phyloP scores from a whole-genome alignment of 371 early-diverging fungal genomes.

The Lichtheimia hyalospora region DNA sequence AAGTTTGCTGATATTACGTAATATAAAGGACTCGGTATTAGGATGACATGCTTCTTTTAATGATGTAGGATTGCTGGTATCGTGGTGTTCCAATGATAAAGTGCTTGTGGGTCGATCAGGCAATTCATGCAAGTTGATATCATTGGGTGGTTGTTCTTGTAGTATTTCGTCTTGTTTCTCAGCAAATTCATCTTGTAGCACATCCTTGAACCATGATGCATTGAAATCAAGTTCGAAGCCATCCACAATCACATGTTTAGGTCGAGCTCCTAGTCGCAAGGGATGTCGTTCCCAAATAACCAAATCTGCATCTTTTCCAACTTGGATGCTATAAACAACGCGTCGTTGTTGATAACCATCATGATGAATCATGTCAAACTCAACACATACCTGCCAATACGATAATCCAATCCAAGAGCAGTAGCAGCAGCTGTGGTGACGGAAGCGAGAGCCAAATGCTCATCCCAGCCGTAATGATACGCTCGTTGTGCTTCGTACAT shows the following conservation, averaged over 20 bases:
- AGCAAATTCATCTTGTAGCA: neutral
- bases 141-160: neutral
- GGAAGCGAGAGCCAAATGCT: constrained; percentile 59
- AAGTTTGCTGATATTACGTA: constrained; percentile 50
- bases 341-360: too few relatives aligned
- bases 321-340: constrained; percentile 30
- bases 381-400: constrained; percentile 58
- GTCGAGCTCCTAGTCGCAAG: constrained; percentile 75
- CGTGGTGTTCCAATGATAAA: too few relatives aligned
- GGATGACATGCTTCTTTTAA: constrained; percentile 23
- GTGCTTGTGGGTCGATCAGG: too few relatives aligned
- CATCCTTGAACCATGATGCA: constrained; percentile 30
- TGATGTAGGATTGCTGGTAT: neutral
- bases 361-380: too few relatives aligned
- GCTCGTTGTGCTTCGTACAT: constrained; percentile 80
- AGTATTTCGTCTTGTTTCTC: neutral
- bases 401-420: constrained; percentile 65
- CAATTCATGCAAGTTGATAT: constrained; percentile 4
- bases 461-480: constrained; percentile 72
- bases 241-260: constrained; percentile 75
- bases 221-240: constrained; percentile 58
- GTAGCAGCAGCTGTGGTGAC: constrained; percentile 77
- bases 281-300: constrained; percentile 77
- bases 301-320: constrained; percentile 84
- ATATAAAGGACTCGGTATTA: constrained; percentile 32